Evolutionary conservation across 2,329 filamentous ascomycete genomes (phyloP).

Genomic region (Bipolaris cookei): DNA sequence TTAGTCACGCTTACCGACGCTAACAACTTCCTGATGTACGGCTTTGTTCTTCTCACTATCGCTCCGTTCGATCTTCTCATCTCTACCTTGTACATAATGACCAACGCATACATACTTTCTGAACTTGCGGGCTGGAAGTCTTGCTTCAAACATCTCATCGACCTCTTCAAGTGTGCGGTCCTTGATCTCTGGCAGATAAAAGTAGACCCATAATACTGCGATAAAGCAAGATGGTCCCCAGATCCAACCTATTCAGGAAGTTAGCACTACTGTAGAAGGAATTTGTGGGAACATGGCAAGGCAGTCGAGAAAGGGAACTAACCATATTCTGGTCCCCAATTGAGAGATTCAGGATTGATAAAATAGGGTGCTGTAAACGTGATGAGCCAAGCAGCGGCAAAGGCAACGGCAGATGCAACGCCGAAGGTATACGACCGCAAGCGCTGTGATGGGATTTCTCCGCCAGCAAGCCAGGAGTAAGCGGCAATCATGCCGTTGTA

Average conservation of each 20-base stretch:
- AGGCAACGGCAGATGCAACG: constrained; percentile 59
- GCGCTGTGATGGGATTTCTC: constrained; percentile 64
- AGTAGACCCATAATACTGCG: constrained; percentile 41
- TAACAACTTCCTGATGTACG: constrained; percentile 18
- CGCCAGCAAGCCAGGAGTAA: constrained; percentile 64
- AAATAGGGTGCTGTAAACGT: constrained; percentile 66
- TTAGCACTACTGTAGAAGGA: background rate
- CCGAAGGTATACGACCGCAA: constrained; percentile 65
- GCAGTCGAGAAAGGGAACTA: background rate
- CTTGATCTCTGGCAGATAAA: constrained; percentile 47
- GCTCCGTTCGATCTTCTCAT: constrained; percentile 19
- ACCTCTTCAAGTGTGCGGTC: constrained; percentile 48
- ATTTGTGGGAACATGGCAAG: too few species aligned
- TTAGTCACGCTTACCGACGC: constrained; percentile 9
- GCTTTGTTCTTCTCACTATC: constrained; percentile 30
- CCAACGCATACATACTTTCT: constrained; percentile 42
- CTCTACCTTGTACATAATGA: constrained; percentile 17
- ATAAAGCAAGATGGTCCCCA: constrained; percentile 50
- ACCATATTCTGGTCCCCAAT: constrained; percentile 64
- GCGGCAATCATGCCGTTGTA: constrained; percentile 63
- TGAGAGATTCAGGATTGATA: constrained; percentile 62
- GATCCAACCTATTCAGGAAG: constrained; percentile 33
- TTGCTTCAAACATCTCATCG: constrained; percentile 45
- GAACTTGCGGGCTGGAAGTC: constrained; percentile 39
- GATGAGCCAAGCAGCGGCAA: constrained; percentile 63